phyloP scores from a whole-genome alignment of 768 basidiomycete species.

The Tylopilus sp. region DNA sequence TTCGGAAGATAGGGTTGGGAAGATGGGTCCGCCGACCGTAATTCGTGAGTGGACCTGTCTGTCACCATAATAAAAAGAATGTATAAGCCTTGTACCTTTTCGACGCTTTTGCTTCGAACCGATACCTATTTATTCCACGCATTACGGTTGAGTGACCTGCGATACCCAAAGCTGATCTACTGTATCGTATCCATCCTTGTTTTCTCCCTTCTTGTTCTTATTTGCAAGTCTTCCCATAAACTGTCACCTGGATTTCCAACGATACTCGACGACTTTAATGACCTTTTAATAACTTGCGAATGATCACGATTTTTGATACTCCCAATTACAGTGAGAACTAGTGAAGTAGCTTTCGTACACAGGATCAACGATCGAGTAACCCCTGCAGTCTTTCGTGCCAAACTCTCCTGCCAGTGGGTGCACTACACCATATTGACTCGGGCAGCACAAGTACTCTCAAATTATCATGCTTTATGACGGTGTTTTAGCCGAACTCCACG shows the following conservation, averaged over 20 bases:
- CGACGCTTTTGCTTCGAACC: neutral
- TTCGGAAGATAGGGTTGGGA: conserved; percentile 26
- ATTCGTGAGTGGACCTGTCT: conserved; percentile 6
- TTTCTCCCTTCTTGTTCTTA: neutral
- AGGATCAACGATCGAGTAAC: no score
- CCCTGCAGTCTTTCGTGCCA: no score
- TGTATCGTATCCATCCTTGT: neutral
- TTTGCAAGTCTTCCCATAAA: neutral
- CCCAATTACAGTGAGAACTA: no score
- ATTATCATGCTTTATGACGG: no score
- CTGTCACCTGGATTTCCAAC: neutral
- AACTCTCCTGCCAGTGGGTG: no score
- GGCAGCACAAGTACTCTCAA: no score
- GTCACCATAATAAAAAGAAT: neutral
- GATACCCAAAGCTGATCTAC: neutral
- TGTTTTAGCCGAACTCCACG: no score
- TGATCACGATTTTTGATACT: neutral
- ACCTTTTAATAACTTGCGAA: neutral
- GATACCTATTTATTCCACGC: neutral
- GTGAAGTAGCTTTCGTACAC: no score
- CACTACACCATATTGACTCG: no score
- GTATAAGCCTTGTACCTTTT: neutral
- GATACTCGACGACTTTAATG: conserved; percentile 3
- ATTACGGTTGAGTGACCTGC: no score
- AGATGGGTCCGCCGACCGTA: conserved; percentile 21